Base-by-base conservation (phyloP, 108 stramenopile species). In the Cyclotella cryptica region DNA sequence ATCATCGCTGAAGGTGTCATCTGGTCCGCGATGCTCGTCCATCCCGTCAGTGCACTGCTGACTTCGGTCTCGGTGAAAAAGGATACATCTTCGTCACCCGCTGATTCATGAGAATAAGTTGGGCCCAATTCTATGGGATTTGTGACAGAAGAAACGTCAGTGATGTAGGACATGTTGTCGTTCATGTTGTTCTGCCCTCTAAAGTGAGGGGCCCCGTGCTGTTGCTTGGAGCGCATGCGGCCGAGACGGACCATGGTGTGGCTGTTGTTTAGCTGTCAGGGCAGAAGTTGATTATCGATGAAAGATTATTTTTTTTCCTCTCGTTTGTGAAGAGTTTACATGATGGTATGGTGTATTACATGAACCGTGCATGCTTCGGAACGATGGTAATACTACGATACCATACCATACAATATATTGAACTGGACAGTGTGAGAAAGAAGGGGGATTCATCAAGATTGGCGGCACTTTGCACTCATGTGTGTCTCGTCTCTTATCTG, bases 81-180 rank as follows among this genome's bases (percentile, higher is more conserved):
- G 35, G 74, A 71, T 24, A 49, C 64, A 35, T 81, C 74, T 22
- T 62, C 53, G 22, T 81, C 74, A 58, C 54, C 74, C 26, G 35
- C 64, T 11, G 69, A 41, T 47, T 62, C 81, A 53, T 51, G 40
- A 2, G 74, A 71, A 54, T 65, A 69, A 28, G 60, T 66, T 42
- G 44, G 39, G 18, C 54, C 78, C 44, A 81, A 53, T 42, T 71
- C 81, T 30, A 51, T 28, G 44, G 81, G 74, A 51, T 69, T 75
- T 14, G 81, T 81, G 46, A 81, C 60, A 18, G 81, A 81, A 9
- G 81, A 81, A 18, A 73, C 74, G 47, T 81, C 81, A 13, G 81
- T 81, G 27, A 81, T 54, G 53, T 81, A 73, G n/a, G 72, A 81
- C 29, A 49, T 61, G 71, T 58, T 49, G 24, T 71, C 70, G 28